Base-by-base conservation (phyloP, 768 basidiomycete species). In the Neoboletus magnificus region DNA sequence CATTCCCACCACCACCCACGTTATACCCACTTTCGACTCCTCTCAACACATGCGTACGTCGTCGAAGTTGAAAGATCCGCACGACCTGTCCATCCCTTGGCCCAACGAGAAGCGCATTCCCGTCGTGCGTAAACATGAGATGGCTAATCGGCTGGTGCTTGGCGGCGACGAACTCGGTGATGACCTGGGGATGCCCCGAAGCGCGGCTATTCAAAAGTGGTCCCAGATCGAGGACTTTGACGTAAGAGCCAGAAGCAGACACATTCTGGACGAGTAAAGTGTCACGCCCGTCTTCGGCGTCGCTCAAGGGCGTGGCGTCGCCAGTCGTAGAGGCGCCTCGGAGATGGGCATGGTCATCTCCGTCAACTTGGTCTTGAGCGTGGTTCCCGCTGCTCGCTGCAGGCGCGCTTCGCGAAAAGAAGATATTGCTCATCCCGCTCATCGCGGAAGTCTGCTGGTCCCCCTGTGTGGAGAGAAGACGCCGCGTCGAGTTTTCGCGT, bases 331-430 rank as follows among this genome's bases (percentile, higher is more conserved):
- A 37, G 23, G 49, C 32, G 33, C 62, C 67, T 56, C 61, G 61
- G 57, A 54, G 57, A 63, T 57, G 44, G 54, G 39, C 36, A 25
- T 20, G 46, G 25, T 44, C 51, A 51, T 46, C 39, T 33, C 49
- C 40, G 35, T 41, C 45, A 50, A 4, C 41, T 33, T 50, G 58
- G 54, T 57, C 61, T 16, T 42, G 33, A 40, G 58, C 37, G 37
- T 58, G 49, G 37, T 57, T 54, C 35, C 62, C 62, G 3, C 61
- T 48, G 23, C 59, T 73, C 33, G 73, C 72, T 40, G 78, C 79
- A 9, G 86, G 86, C 1, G 85, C 84, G 62, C 85, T 86, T 67
- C 80, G 74, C 47, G 85, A 87, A 63, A 84, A 84, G 61, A 83
- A 79, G 63, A 74, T 66, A 47, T 70, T 70, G 20, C 70, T 60